phyloP scores from a whole-genome alignment of 1,139 yeast genomes.

The Candida sp. region DNA sequence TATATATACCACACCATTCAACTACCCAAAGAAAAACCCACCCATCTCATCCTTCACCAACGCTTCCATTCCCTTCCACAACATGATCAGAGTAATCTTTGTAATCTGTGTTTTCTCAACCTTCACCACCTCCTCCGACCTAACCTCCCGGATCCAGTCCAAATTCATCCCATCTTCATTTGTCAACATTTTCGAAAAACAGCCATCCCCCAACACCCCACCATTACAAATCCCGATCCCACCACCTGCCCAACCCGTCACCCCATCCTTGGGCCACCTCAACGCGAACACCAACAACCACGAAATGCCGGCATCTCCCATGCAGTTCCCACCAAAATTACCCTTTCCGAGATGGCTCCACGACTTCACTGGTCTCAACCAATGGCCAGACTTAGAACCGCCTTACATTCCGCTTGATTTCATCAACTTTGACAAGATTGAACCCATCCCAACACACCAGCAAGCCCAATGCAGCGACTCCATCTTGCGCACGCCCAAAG shows the following conservation, averaged over 20 bases:
- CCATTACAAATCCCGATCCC: constrained; percentile 6
- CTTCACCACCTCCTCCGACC: background rate
- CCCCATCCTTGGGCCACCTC: background rate
- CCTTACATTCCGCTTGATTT: constrained; percentile 85
- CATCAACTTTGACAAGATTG: constrained; percentile 56
- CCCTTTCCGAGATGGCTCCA: constrained; percentile 84
- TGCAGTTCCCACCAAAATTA: constrained; percentile 17
- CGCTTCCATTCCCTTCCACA: background rate
- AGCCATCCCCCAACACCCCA: background rate
- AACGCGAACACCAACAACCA: background rate
- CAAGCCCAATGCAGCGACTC: constrained; percentile 61
- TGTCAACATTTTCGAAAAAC: constrained; percentile 2
- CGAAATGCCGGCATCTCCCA: constrained; percentile 12
- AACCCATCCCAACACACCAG: constrained; percentile 47
- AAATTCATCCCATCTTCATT: constrained; percentile 6
- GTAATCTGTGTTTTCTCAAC: background rate
- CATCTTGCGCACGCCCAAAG: constrained; percentile 26
- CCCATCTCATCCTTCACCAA: background rate
- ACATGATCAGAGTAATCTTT: background rate
- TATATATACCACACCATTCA: background rate
- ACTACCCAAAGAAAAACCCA: background rate
- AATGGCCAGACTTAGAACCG: constrained; percentile 88
- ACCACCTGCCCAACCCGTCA: background rate
- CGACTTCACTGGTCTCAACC: constrained; percentile 69
- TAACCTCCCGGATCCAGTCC: constrained; percentile 1